These are phyloP conservation scores for Cystoderma amianthinum DNA, from an alignment of 768 basidiomycete species.

Conservation along the genomic window DNA sequence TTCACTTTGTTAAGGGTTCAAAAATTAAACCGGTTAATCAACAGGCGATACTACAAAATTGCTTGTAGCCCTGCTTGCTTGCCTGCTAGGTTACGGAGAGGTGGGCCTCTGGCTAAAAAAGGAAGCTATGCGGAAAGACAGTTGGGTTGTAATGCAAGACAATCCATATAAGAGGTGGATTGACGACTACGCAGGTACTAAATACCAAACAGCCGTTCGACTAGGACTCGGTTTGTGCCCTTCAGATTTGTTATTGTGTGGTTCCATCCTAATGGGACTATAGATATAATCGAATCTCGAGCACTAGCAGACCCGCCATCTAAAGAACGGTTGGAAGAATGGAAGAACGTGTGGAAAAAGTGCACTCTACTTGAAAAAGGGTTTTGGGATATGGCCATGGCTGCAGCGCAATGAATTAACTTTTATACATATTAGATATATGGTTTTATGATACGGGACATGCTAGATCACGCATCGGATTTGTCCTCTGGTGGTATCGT, in stretches of 20 bases:
- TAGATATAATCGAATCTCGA: conserved; percentile 70
- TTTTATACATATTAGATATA: conserved; percentile 6
- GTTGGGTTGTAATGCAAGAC: conserved; percentile 51
- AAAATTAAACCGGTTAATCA: not conserved
- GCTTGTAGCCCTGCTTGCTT: conserved; percentile 78
- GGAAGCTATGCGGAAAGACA: conserved; percentile 35
- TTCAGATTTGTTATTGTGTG: not conserved
- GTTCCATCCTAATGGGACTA: not conserved
- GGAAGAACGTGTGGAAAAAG: conserved; percentile 66
- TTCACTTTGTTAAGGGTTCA: not conserved
- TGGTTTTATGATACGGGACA: not conserved
- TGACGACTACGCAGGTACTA: conserved; percentile 69
- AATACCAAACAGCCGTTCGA: conserved; percentile 68
- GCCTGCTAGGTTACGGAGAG: conserved; percentile 88
- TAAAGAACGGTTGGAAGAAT: conserved; percentile 47
- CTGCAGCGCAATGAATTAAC: not conserved
- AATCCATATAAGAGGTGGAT: conserved; percentile 79
- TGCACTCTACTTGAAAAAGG: conserved; percentile 74
- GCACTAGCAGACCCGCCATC: conserved; percentile 63
- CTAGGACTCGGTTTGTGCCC: conserved; percentile 59
- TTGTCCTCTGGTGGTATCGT: not conserved
- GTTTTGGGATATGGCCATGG: conserved; percentile 63
- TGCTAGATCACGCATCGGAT: not conserved
- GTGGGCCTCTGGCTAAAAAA: conserved; percentile 80
- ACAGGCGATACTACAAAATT: conserved; percentile 68